Base-by-base conservation (phyloP, 2,329 filamentous ascomycete genomes). In the Blastomyces emzantsi region DNA sequence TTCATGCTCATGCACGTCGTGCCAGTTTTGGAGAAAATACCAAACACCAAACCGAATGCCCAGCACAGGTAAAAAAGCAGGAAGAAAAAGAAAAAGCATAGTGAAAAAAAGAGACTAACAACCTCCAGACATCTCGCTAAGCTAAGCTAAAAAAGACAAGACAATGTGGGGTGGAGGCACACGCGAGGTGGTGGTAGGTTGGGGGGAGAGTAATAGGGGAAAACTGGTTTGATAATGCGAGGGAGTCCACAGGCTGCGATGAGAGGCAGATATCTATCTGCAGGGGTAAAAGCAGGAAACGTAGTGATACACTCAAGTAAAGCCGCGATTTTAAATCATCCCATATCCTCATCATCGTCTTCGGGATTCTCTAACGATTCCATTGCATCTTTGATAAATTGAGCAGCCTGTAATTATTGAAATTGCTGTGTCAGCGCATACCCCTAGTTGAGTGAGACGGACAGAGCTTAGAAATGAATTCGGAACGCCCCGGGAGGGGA, bases 351-450 rank as follows among this genome's bases (percentile, higher is more conserved):
- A 66, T 79, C 79, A 61, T 90, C 86, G 19, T 82, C 81, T 28
- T 84, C 83, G 65, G 90, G 88, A 63, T 92, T 88, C 71, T 96
- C 91, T 64, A 97, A 83, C 70, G 87, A 88, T 79, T 97, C 93
- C 79, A 99, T 97, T 22, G 91, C 92, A 74, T 96, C 92, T 77
- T 97, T 99, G 77, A 99, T 97, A 75, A 92, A 89, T 67, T 90
- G 88, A 68, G 90, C 92, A 70, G 93, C 91, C 92, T 96, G 68
- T 49, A 63, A 30, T 64, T 28, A 11, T 36, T 19, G 22, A 66
- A 45, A 45, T 45, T 45, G 43, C 47, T 43, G 33, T 51, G 63
- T 70, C 36, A 68, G 67, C 66, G 66, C 56, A 62, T 67, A 65
- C 60, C 17, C 45, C 15, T 11, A 36, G 28, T 25, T 45, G 36